Conservation (phyloP, 2,329 filamentous ascomycete species). For the Dothideomycetes sp. region DNA sequence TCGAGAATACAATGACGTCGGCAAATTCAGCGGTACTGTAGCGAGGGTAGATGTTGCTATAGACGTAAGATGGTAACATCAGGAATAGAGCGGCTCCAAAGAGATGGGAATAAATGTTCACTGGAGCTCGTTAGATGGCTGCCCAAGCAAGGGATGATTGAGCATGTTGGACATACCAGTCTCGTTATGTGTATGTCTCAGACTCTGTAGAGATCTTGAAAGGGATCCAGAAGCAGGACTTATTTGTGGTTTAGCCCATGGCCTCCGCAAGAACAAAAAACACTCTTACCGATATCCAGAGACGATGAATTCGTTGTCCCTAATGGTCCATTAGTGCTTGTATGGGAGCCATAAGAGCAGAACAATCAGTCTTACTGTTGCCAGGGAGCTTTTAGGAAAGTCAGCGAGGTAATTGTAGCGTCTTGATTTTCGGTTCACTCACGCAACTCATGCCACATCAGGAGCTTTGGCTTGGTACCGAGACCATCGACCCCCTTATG, state of each 20-base stretch:
- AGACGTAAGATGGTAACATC: conserved; percentile 11
- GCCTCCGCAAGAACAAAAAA: not conserved
- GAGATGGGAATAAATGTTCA: conserved; percentile 13
- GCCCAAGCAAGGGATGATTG: not conserved
- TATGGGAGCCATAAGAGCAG: not conserved
- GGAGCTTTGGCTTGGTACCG: not conserved
- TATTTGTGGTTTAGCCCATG: not conserved
- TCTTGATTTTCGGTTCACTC: not conserved
- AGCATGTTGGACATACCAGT: conserved; percentile 2
- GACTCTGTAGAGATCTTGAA: not conserved
- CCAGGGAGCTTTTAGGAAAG: conserved; percentile 3
- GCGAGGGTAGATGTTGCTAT: conserved; percentile 2
- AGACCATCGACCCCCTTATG: no score
- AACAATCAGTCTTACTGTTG: conserved; percentile 3
- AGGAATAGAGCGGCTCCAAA: conserved; percentile 10
- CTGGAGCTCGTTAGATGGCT: conserved; percentile 1
- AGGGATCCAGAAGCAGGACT: not conserved
- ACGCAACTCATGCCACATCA: not conserved
- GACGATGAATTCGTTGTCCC: conserved; percentile 7
- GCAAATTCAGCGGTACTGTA: conserved; percentile 2
- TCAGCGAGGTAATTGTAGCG: not conserved
- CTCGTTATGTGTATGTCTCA: conserved; percentile 7
- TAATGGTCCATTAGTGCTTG: not conserved
- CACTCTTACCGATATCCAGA: conserved; percentile 8
- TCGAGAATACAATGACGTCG: conserved; percentile 9